phyloP scores from a whole-genome alignment of 2,329 filamentous ascomycete genomes.

The Clonostachys rosea region DNA sequence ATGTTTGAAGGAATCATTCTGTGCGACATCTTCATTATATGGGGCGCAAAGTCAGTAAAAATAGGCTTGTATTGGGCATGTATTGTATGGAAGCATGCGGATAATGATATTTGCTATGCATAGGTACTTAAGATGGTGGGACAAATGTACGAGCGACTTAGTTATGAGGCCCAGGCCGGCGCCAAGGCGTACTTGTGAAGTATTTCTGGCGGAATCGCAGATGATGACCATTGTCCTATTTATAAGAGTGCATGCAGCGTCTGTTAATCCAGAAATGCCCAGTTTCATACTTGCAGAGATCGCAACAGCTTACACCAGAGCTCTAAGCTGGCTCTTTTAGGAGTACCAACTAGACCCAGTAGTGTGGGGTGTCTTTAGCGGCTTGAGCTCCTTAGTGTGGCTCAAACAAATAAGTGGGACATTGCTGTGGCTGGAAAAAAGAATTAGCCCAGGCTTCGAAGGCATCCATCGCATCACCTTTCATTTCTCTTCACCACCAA shows the following conservation, averaged over 20 bases:
- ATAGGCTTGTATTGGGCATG: background rate
- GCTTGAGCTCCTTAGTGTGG: no score
- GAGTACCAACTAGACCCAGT: no score
- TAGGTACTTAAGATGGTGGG: conserved; percentile 13
- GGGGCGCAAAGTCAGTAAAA: conserved; percentile 22
- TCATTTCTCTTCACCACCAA: conserved; percentile 9
- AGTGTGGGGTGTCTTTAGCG: no score
- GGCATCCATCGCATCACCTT: background rate
- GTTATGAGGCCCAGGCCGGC: no score
- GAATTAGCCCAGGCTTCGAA: no score
- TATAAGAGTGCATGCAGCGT: background rate
- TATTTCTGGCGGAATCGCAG: background rate
- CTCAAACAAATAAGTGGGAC: no score
- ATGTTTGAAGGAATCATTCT: conserved; percentile 46
- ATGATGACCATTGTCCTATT: background rate
- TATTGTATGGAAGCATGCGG: background rate
- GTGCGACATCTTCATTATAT: conserved; percentile 15
- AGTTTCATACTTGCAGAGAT: no score
- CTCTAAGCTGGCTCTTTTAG: no score
- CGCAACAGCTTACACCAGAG: no score
- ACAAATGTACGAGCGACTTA: background rate
- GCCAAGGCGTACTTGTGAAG: background rate
- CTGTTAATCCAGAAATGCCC: background rate
- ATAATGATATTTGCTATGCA: conserved; percentile 17
- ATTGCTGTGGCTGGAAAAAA: no score